Evolutionary conservation across 129 eudicot species (phyloP).

Genomic region (Flaveria ramosissima): DNA sequence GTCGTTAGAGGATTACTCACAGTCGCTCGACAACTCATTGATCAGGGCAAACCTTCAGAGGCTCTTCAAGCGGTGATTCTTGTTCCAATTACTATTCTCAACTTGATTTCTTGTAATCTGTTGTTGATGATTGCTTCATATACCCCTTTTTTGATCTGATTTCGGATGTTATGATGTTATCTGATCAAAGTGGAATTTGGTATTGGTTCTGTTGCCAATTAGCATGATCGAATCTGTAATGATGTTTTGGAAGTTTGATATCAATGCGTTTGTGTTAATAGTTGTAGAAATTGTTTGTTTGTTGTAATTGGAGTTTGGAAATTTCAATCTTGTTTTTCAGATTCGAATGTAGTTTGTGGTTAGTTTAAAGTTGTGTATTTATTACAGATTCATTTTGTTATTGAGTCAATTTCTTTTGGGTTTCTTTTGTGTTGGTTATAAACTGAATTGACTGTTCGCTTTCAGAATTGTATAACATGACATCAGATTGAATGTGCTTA

Average conservation of each 20-base stretch:
- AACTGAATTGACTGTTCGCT: neutral
- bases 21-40: constrained; percentile 69
- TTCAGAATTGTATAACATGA: neutral
- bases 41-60: constrained; percentile 75
- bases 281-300: neutral
- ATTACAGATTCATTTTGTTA: neutral
- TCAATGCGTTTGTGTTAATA: neutral
- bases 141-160: no score
- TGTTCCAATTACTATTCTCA: neutral
- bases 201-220: no score
- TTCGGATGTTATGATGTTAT: no score
- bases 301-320: neutral
- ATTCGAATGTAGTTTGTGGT: neutral
- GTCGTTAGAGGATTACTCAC: constrained; percentile 50
- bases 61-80: constrained; percentile 78
- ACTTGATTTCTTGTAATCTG: neutral
- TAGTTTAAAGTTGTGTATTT: neutral
- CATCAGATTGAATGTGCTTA: neutral
- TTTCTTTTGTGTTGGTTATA: neutral
- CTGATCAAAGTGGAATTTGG: no score
- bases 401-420: neutral
- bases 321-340: neutral
- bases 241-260: neutral
- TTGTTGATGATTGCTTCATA: neutral
- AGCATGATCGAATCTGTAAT: no score